Evolutionary conservation across 2,329 filamentous ascomycete genomes (phyloP).

Genomic region (Hypoxylon sp.): DNA sequence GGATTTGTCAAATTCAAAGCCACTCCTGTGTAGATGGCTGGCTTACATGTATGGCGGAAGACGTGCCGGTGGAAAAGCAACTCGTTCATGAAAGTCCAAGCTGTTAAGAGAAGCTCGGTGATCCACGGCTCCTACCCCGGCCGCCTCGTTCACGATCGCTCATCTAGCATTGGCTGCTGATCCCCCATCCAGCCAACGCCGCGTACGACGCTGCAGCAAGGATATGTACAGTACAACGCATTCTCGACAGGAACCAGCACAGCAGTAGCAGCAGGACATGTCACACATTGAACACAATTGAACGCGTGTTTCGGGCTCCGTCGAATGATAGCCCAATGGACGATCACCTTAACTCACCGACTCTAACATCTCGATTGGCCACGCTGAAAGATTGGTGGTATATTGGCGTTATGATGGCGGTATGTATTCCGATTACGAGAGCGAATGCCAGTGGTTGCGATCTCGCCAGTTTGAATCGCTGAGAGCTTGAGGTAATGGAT

Average conservation of each 20-base stretch:
- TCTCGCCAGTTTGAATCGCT: conserved; percentile 4
- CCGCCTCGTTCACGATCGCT: conserved; percentile 47
- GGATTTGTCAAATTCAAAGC: conserved; percentile 33
- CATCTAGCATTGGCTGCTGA: conserved; percentile 50
- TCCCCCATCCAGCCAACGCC: conserved; percentile 42
- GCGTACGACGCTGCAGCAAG: conserved; percentile 43
- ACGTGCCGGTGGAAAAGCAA: conserved; percentile 30
- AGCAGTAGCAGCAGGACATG: conserved; percentile 33
- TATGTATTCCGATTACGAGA: conserved; percentile 3
- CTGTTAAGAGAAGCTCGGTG: conserved; percentile 20
- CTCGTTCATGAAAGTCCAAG: conserved; percentile 14
- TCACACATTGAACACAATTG: conserved; percentile 37
- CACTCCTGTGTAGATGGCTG: conserved; percentile 24
- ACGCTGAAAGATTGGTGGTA: conserved; percentile 14
- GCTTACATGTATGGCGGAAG: not conserved
- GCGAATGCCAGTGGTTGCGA: conserved; percentile 10
- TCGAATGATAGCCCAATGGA: conserved; percentile 32
- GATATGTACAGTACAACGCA: conserved; percentile 32
- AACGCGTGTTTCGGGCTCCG: conserved; percentile 37
- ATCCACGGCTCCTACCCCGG: conserved; percentile 33
- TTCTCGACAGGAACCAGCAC: conserved; percentile 42
- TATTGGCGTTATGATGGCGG: conserved; percentile 15
- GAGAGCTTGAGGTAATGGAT: not conserved
- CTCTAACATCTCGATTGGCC: conserved; percentile 24
- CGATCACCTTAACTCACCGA: conserved; percentile 40